phyloP scores from a whole-genome alignment of 192 early-diverging fungal species.

The Allomyces arbusculus region DNA sequence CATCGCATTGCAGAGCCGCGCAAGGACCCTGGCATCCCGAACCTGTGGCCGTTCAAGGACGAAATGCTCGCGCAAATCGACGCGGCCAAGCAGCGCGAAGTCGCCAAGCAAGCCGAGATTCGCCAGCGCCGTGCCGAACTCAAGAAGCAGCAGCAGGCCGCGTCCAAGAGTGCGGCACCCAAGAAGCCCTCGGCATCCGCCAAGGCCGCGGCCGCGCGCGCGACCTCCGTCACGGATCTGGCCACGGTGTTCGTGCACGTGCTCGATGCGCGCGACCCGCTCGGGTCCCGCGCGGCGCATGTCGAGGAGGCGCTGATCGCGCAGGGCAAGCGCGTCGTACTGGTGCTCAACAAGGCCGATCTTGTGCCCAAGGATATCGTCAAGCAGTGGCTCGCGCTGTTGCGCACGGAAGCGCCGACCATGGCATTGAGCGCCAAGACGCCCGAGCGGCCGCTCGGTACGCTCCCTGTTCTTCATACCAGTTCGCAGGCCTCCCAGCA shows the following conservation, averaged over 20 bases:
- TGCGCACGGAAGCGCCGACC: conserved; percentile 90
- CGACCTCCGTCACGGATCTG: too few relatives aligned
- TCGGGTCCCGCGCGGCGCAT: conserved; percentile 80
- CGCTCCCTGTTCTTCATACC: too few relatives aligned
- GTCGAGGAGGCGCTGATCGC: conserved; percentile 87
- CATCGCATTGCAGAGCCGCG: conserved; percentile 1
- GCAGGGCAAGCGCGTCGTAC: conserved; percentile 79
- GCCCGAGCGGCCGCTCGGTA: too few relatives aligned
- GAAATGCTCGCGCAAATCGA: conserved; percentile 6
- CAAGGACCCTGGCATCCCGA: conserved; percentile 40
- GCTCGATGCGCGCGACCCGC: conserved; percentile 88
- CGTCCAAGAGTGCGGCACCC: conserved; percentile 13
- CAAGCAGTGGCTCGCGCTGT: conserved; percentile 81
- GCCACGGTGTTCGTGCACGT: conserved; percentile 69
- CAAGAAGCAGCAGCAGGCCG: conserved; percentile 40
- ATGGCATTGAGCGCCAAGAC: conserved; percentile 48
- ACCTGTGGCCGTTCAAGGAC: conserved; percentile 32
- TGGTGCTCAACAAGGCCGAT: conserved; percentile 97
- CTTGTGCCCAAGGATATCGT: conserved; percentile 83
- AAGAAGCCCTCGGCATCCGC: too few relatives aligned
- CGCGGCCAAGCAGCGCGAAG: neutral
- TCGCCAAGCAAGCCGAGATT: conserved; percentile 1
- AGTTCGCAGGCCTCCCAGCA: too few relatives aligned
- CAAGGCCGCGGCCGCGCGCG: too few relatives aligned
- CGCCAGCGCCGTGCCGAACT: conserved; percentile 31